These are phyloP conservation scores for Sisymbrium altissimum DNA, from an alignment of 345 rosid genomes.

Conservation along the genomic window DNA sequence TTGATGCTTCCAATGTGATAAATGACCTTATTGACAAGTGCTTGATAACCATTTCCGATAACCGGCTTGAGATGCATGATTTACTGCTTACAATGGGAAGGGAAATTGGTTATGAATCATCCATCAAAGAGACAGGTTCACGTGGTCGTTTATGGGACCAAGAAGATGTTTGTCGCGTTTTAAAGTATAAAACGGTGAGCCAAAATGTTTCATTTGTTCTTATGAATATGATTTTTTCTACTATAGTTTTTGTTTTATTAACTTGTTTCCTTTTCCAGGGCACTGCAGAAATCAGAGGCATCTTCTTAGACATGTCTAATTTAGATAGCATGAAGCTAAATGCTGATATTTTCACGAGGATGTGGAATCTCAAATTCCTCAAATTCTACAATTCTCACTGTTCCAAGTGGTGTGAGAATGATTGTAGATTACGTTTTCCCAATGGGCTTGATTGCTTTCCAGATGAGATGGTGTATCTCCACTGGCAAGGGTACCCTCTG, in stretches of 20 bases:
- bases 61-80: constrained; percentile 36
- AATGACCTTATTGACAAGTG: constrained; percentile 33
- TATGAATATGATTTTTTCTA: not conserved
- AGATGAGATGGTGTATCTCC: constrained; percentile 28
- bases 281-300: constrained; percentile 25
- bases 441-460: constrained; percentile 30
- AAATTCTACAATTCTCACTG: constrained; percentile 30
- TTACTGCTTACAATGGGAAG: constrained; percentile 34
- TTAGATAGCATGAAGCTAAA: constrained; percentile 14
- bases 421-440: constrained; percentile 5
- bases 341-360: constrained; percentile 16
- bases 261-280: constrained; percentile 15
- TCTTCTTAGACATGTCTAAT: constrained; percentile 23
- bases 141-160: constrained; percentile 31
- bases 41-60: constrained; percentile 18
- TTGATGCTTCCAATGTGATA: constrained; percentile 11
- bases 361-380: constrained; percentile 36
- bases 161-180: constrained; percentile 28
- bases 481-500: constrained; percentile 34
- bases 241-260: not conserved
- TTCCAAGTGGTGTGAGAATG: constrained; percentile 23
- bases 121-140: constrained; percentile 19
- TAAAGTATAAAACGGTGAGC: constrained; percentile 26
- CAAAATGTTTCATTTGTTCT: not conserved
- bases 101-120: constrained; percentile 26